A percentile compares a stretch with the other conserved stretches of the same genome.
Conservation (phyloP, 2,329 filamentous ascomycete genomes). For the Myriosclerotinia duriaeana region DNA sequence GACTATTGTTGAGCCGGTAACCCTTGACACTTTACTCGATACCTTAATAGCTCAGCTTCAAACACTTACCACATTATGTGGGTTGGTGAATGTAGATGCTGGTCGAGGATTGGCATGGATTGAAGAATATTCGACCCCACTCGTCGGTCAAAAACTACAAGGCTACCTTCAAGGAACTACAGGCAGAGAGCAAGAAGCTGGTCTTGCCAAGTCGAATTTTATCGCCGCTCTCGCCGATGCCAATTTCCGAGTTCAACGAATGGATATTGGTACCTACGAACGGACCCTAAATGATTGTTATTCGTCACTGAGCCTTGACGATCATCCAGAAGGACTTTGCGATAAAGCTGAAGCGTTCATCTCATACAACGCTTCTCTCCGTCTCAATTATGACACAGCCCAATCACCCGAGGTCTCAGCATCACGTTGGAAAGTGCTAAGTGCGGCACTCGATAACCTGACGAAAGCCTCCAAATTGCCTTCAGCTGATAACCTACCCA, state of each 20-base stretch:
- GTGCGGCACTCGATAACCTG: slow-evolving; percentile 50
- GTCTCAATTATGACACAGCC: slow-evolving; percentile 40
- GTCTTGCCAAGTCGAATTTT: slow-evolving; percentile 56
- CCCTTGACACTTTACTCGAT: slow-evolving; percentile 63
- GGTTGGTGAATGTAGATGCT: slow-evolving; percentile 42
- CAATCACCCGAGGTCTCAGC: slow-evolving; percentile 24
- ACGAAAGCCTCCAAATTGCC: slow-evolving; percentile 53
- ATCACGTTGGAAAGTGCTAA: slow-evolving; percentile 54
- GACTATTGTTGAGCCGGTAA: slow-evolving; percentile 64
- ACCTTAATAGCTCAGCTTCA: slow-evolving; percentile 65
- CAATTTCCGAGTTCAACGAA: slow-evolving; percentile 52
- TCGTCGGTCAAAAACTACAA: slow-evolving; percentile 54
- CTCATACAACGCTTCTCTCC: slow-evolving; percentile 48
- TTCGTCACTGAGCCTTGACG: slow-evolving; percentile 19
- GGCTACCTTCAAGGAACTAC: slow-evolving; percentile 47
- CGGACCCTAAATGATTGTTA: slow-evolving; percentile 37
- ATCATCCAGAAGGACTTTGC: slow-evolving; percentile 48
- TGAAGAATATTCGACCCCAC: slow-evolving; percentile 54
- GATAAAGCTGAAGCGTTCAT: slow-evolving; percentile 57
- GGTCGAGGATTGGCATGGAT: slow-evolving; percentile 53
- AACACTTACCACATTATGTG: slow-evolving; percentile 44
- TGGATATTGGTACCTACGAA: slow-evolving; percentile 54
- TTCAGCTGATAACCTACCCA: slow-evolving; percentile 49
- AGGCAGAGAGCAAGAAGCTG: slow-evolving; percentile 50
- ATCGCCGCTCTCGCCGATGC: slow-evolving; percentile 55